Percentiles rank a stretch among this genome's conserved stretches.
phyloP scores from a whole-genome alignment of 768 basidiomycete genomes.

The Lactarius hatsudake region DNA sequence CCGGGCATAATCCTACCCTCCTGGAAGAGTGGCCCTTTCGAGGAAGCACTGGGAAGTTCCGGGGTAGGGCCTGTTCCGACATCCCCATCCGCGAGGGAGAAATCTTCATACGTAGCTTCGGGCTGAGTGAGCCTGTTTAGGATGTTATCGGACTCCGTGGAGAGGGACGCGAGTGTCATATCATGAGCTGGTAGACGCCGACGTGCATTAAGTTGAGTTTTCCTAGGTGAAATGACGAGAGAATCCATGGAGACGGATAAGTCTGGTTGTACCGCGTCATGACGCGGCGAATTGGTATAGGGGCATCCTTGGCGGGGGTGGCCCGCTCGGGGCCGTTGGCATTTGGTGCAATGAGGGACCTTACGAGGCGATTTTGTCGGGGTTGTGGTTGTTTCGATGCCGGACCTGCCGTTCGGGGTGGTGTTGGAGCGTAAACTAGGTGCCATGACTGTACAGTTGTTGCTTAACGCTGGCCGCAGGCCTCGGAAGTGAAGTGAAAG shows the following conservation, averaged over 20 bases:
- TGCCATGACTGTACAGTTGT: slow-evolving; percentile 7
- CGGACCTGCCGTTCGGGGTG: slow-evolving; percentile 13
- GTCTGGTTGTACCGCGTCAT: slow-evolving; percentile 1
- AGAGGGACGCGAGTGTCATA: slow-evolving; percentile 51
- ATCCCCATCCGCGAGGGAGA: slow-evolving; percentile 16
- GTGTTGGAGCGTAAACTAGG: slow-evolving; percentile 21
- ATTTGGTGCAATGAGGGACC: slow-evolving; percentile 52
- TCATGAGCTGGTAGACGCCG: slow-evolving; percentile 33
- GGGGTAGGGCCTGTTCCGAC: background rate
- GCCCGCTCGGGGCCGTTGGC: slow-evolving; percentile 53
- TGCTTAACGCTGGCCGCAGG: background rate
- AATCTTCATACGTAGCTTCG: slow-evolving; percentile 39
- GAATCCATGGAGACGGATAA: slow-evolving; percentile 21
- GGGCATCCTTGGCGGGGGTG: slow-evolving; percentile 68
- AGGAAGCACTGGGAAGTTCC: background rate
- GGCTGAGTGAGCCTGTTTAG: slow-evolving; percentile 47
- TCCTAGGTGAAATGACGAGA: slow-evolving; percentile 22
- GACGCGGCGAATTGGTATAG: slow-evolving; percentile 28
- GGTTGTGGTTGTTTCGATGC: slow-evolving; percentile 22
- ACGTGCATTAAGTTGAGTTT: slow-evolving; percentile 26
- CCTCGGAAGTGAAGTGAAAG: background rate
- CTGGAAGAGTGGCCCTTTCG: slow-evolving; percentile 10
- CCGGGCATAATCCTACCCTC: slow-evolving; percentile 27
- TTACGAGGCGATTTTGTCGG: slow-evolving; percentile 47
- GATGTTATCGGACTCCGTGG: slow-evolving; percentile 45